Base-by-base conservation (phyloP, 2,329 filamentous ascomycete genomes). In the Colletotrichum sojae region DNA sequence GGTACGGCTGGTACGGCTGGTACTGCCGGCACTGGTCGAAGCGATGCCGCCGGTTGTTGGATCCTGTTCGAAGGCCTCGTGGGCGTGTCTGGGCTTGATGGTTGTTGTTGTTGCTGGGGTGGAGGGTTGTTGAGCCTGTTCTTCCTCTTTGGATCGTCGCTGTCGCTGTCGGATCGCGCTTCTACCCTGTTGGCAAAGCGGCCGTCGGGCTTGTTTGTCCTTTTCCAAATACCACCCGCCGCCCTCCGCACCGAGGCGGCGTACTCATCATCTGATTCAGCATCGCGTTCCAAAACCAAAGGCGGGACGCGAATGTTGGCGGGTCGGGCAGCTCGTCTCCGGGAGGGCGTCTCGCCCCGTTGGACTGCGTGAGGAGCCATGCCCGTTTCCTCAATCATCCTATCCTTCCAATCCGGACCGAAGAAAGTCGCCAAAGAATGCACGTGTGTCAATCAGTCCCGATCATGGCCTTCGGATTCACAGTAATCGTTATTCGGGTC, bases 151-250 rank as follows among this genome's bases (percentile, higher is more conserved):
- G 51, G 49, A 31, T 31, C 20, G 13, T 67, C 62, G 22, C 67
- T 69, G 40, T 70, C 69, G 56, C 68, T 70, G 45, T 67, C 68
- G 31, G 67, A 71, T 6, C 67, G 58, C 25, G 55, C 48, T 12
- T 71, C 63, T 20, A 59, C 45, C 10, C 48, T 49, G 16, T 71
- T 59, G 27, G 40, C 39, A 4, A 25, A 18, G 27, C 53, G 46
- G 45, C 27, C 22, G n/a, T 49, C 57, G 15, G 57, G 48, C 10
- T 54, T 43, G 18, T 27, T 13, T 15, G 54, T 12, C 54, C 61
- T 59, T 49, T 69, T 56, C 66, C 66, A 69, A 18, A 66, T 27
- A n/a, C 66, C 66, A 60, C 66, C 66, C 5, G 62, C 62, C 6
- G 66, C 66, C 15, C 45, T 59, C 45, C 55, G 45, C 16, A 69